Base-by-base conservation (phyloP, 805 yeast species). In the Jamesozyma jinghongensis region DNA sequence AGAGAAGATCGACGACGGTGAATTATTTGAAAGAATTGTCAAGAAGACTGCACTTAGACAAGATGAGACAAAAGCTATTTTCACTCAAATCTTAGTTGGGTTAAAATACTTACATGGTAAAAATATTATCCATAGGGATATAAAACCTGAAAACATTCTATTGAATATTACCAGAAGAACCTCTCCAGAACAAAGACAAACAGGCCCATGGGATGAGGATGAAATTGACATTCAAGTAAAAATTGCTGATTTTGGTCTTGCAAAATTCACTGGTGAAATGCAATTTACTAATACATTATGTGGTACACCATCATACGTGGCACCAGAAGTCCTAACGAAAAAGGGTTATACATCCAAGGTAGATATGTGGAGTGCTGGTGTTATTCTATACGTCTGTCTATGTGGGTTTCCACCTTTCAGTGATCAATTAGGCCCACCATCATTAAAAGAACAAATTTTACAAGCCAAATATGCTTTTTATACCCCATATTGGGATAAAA, bases 371-470 rank as follows among this genome's bases (percentile, higher is more conserved):
- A 81, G 85, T 54, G 73, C 82, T 7, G 94, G 92, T 3, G 90
- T 83, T 1, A 67, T 84, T 35, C 58, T 83, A 13, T 84, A 84
- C 46, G 87, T 83, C 2, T 81, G 92, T 55, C 64, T 84, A 14
- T 82, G 86, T 56, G 94, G 94, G 0, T 84, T 84, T 49, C 92
- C 90, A 4, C 94, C 94, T 0, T 84, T 84, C 54, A 79, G 86
- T 52, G 92, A 82, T 34, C 90, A 84, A 45, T 57, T 83, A 41
- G 88, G 80, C 0, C 92, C 92, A 10, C 90, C 90, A 8, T 69
- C 71, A 19, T 79, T 83, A 83, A 73, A 77, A 44, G 85, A 82
- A 34, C 92, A 83, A 59, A 82, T 83, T 38, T 51, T 79, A 8
- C 63, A 65, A 27, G 90, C 83, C 0, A 74, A 71, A 44, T 81